Base-by-base conservation (phyloP, 2,329 filamentous ascomycete species). In the Scortechinia acanthostroma region DNA sequence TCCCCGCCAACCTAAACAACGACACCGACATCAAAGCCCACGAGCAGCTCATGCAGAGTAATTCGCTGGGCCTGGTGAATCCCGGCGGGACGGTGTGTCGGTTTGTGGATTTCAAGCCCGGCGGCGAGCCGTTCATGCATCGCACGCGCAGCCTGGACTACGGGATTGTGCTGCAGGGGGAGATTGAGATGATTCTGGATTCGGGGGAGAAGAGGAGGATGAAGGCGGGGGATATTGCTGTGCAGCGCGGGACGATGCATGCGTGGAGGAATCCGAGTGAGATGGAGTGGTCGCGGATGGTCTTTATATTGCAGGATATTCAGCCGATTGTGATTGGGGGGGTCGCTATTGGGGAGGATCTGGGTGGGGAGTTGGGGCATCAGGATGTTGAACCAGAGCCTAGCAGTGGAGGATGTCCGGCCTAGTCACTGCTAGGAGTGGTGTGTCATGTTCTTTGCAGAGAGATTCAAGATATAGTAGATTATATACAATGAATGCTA, bases 201-300 rank as follows among this genome's bases (percentile, higher is more conserved):
- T 67, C 68, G n/a, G 74, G 75, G 1, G 71, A 71, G 46, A 62
- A 55, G 43, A 62, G 63, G 40, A 46, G 61, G 20, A 60, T 80
- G 65, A 58, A 61, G 42, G 59, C 65, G 10, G 76, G 76, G 2
- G 75, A 80, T 52, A 58, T 77, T n/a, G 69, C 69, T 6, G 69
- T 80, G 17, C 74, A 80, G 57, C 61, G 76, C 33, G 73, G 66
- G 1, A 77, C 74, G 2, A 73, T 70, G 60, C 76, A 80, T 55
- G 66, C 66, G 21, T 77, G 74, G 74, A 56, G 62, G 43, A 77
- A 78, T 47, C 55, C 60, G 15, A 71, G 65, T 48, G 49, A 57
- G 42, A 70, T 64, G 14, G 64, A 68, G 43, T 74, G 71, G 72
- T 61, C 68, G 15, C 56, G 72, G 14, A 65, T 74, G 58, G 48